A percentile compares a stretch with the other conserved stretches of the same genome.
These are phyloP conservation scores for Mesotaenium endlicherianum DNA, from an alignment of 139 green algal genomes.

Conservation along the genomic window DNA sequence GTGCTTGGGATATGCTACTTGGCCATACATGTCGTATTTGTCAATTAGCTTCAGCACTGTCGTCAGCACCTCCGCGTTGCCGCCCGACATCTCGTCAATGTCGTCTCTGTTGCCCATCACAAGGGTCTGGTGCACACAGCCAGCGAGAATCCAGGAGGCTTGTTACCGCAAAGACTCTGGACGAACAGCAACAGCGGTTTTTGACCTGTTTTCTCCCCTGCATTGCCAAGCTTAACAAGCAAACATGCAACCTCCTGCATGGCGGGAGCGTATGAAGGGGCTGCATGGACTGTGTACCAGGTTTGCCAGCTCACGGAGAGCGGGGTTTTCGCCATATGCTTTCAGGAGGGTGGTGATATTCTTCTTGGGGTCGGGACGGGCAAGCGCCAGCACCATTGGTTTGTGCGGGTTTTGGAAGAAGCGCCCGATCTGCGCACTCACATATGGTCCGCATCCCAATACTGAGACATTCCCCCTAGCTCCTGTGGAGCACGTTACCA, in stretches of 20 bases:
- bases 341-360: slow-evolving; percentile 90
- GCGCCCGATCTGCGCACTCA: slow-evolving; percentile 60
- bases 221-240: no score
- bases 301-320: slow-evolving; percentile 86
- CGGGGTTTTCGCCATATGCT: slow-evolving; percentile 70
- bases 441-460: no score
- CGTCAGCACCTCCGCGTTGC: slow-evolving; percentile 73
- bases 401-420: slow-evolving; percentile 91
- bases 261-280: no score
- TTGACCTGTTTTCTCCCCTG: no score
- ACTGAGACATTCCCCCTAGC: no score
- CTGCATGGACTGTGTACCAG: no score
- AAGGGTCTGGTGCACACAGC: slow-evolving; percentile 54
- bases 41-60: slow-evolving; percentile 90
- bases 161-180: no score
- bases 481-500: no score
- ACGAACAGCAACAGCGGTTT: no score
- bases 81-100: slow-evolving; percentile 79
- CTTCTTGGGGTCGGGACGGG: slow-evolving; percentile 91
- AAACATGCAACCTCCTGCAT: no score
- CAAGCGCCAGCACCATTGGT: slow-evolving; percentile 91
- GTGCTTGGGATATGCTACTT: slow-evolving; percentile 91
- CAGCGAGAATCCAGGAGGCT: no score
- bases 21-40: slow-evolving; percentile 82
- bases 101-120: slow-evolving; percentile 89